A percentile compares a stretch with the other conserved stretches of the same genome.
These are phyloP conservation scores for Neofusicoccum kwambonambiense DNA, from an alignment of 2,329 filamentous ascomycete genomes.

Conservation along the genomic window DNA sequence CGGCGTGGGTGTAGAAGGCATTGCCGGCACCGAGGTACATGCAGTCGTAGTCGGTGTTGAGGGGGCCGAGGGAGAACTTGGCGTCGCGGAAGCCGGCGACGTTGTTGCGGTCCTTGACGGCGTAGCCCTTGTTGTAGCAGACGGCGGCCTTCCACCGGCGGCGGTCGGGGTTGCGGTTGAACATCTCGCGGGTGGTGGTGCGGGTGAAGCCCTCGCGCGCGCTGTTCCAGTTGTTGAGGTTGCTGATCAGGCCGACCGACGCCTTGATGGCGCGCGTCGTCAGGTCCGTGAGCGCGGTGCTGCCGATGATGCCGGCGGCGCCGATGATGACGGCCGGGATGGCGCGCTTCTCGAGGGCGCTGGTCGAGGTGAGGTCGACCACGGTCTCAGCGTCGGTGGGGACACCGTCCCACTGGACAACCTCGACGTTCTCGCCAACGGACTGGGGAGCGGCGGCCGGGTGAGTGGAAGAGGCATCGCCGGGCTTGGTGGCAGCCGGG, in stretches of 20 bases:
- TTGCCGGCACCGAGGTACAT: neutral
- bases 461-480: neutral
- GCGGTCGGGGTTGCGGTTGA: neutral
- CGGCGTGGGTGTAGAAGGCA: neutral
- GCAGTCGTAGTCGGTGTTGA: neutral
- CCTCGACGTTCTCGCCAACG: neutral
- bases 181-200: neutral
- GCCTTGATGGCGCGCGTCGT: neutral
- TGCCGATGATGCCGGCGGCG: neutral
- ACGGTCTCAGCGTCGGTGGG: neutral
- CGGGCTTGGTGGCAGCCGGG: no score
- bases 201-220: neutral
- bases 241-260: neutral
- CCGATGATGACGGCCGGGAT: neutral
- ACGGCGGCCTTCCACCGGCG: neutral
- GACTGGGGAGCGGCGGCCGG: neutral
- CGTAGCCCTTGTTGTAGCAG: neutral
- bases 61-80: neutral
- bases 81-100: neutral
- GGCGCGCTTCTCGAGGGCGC: neutral
- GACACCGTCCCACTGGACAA: neutral
- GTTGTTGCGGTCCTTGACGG: neutral
- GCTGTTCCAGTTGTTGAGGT: neutral
- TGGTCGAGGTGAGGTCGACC: neutral
- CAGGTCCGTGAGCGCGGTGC: neutral